These are phyloP conservation scores for Aspergillus pseudoglaucus DNA, from an alignment of 2,329 filamentous ascomycete species.

Conservation along the genomic window DNA sequence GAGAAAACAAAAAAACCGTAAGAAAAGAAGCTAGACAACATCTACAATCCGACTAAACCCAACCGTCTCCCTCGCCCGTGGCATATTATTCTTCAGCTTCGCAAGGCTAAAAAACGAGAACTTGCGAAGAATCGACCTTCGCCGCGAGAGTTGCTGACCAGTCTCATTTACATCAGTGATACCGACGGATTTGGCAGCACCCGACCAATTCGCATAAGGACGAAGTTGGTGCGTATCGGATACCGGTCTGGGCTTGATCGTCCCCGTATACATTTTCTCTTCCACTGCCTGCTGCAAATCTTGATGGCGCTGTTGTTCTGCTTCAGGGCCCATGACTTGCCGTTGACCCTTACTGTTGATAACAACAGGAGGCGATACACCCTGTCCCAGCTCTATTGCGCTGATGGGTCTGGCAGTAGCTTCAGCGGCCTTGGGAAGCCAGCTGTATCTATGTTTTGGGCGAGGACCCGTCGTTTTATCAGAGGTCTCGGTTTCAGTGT, in stretches of 20 bases:
- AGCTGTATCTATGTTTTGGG: not conserved
- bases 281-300: constrained; percentile 19
- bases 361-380: constrained; percentile 8
- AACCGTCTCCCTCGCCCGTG: not conserved
- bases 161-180: not conserved
- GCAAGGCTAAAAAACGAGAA: constrained; percentile 1
- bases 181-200: not conserved
- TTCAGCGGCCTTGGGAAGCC: not conserved
- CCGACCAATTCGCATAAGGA: not conserved
- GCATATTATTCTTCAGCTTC: not conserved
- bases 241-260: constrained; percentile 2
- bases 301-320: constrained; percentile 14
- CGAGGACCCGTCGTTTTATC: not conserved
- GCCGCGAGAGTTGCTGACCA: not conserved
- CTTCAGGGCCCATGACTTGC: constrained; percentile 13
- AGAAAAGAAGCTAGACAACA: not conserved
- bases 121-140: constrained; percentile 2
- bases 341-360: constrained; percentile 16
- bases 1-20: no score
- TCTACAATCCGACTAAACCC: constrained; percentile 5
- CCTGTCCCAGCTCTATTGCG: constrained; percentile 1
- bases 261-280: constrained; percentile 19
- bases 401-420: not conserved
- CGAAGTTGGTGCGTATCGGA: not conserved
- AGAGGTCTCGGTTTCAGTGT: not conserved